Evolutionary conservation across 805 yeast genomes (phyloP), one percentile per base, ranked within the genome.

Genomic region (Huiozyma sinensis): DNA sequence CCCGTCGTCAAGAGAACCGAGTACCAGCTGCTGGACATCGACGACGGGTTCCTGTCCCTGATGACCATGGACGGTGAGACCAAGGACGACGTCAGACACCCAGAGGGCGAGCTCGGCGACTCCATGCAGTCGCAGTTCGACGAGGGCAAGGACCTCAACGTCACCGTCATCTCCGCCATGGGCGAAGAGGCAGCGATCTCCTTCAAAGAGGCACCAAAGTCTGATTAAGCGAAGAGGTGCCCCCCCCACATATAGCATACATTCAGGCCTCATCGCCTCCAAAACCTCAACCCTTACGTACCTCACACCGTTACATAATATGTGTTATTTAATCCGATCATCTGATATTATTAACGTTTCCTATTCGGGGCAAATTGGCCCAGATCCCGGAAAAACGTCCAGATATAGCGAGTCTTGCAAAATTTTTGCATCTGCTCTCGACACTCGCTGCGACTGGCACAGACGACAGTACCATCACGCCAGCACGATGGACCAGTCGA

Each of bases 151-250:
- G 97, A 90, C 68, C 79, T 90, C 68, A 73, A 83, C 64, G 95
- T 90, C 64, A 87, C 97, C 65, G 83, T 90, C 75, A 83, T 90
- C 72, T 73, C 95, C 56, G 92, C 97, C 62, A 90, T 90, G 97
- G 92, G 85, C 70, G 97, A 90, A 80, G 97, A 90, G 79, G 97
- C 97, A 68, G 92, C 95, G 64, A 83, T 90, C 68, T 81, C 96
- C 63, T 84, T 72, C 88, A 90, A 89, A 82, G 97, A 89, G 76
- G 95, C 97, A 17, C 24, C 17, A 35, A 35, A 9, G 24, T 17
- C 24, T 17, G 24, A 17, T 17, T 17, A 17, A 17, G 2, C 24
- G 24, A 17, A 17, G 24, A 2, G 24, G 24, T 17, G 24, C 24
- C 24, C 24, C 24, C 24, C 24, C 24, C 24, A 17, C 24, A 17